phyloP scores from a whole-genome alignment of 2,329 filamentous ascomycete genomes.

The Colletotrichum ledebouriae region DNA sequence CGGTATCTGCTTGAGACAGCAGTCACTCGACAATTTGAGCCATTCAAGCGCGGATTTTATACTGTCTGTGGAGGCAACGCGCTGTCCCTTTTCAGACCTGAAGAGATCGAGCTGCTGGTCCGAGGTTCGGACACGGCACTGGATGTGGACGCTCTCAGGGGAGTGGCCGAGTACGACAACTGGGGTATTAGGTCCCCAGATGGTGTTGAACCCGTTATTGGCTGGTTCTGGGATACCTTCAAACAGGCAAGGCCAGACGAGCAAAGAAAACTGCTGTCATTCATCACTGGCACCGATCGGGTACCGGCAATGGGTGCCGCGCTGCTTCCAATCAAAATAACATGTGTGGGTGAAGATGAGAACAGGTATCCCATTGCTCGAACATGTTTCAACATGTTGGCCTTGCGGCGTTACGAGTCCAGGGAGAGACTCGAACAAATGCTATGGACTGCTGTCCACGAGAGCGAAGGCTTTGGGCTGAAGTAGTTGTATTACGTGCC shows the following conservation, averaged over 20 bases:
- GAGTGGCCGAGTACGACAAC: constrained; percentile 85
- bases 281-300: constrained; percentile 91
- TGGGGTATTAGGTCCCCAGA: constrained; percentile 73
- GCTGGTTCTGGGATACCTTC: constrained; percentile 93
- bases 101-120: constrained; percentile 91
- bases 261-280: constrained; percentile 84
- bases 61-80: constrained; percentile 92
- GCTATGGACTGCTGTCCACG: constrained; percentile 88
- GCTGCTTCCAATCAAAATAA: constrained; percentile 81
- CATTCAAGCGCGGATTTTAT: constrained; percentile 94
- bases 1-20: constrained; percentile 83
- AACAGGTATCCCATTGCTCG: constrained; percentile 85
- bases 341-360: constrained; percentile 80
- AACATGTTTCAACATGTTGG: constrained; percentile 91
- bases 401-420: constrained; percentile 79
- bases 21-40: constrained; percentile 87
- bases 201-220: constrained; percentile 74
- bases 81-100: constrained; percentile 86
- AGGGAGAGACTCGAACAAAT: constrained; percentile 76
- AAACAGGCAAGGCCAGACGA: constrained; percentile 72
- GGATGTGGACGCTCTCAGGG: constrained; percentile 80
- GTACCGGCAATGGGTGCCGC: constrained; percentile 90
- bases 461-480: constrained; percentile 93
- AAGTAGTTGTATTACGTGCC: constrained; percentile 64
- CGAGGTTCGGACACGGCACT: constrained; percentile 87